Evolutionary conservation across 768 basidiomycete genomes (phyloP), one percentile per base, ranked within the genome.

Genomic region (Tubosaeta sp.): DNA sequence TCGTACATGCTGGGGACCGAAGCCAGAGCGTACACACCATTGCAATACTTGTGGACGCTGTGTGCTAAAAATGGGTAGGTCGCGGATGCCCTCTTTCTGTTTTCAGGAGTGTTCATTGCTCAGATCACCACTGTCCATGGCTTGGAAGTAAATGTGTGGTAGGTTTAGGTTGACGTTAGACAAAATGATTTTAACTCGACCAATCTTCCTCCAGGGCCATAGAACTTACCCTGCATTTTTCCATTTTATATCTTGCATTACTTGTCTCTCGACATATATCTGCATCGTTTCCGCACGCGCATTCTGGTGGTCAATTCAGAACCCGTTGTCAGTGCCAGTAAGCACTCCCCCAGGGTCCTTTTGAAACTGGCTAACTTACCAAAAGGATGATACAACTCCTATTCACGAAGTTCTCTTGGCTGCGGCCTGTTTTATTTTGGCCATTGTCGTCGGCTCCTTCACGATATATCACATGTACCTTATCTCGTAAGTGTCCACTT

Each of bases 51-150:
- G 90, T 63, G 80, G 82, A 32, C 77, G 87, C 32, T 92, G 90
- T 62, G 84, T 91, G 11, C 69, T 92, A 34, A 92, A 90, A 70
- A 85, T 90, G 86, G 90, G 89, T 89, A 46, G 49, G 83, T 8
- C 68, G 18, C 24, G 46, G 24, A 29, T 39, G 16, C 8, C 14
- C 18, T 47, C 6, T 24, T 22, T 45, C 6, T 8, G 21, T n/a
- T 31, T 32, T 44, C 12, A 32, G 16, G 29, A 14, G 22, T 30
- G 16, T 55, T 65, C 38, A 59, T 41, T 46, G 48, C 40, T 48
- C 58, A 91, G 89, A 93, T 65, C 90, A 92, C 60, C 90, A 93
- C 60, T 93, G 90, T 62, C 86, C 84, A 6, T 93, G 90, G 90
- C 70, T 92, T 21, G 90, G 83, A 32, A 70, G 76, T 41, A 84